These are phyloP conservation scores for Taiozyma onychis DNA, from an alignment of 1,139 yeast genomes.

Conservation along the genomic window DNA sequence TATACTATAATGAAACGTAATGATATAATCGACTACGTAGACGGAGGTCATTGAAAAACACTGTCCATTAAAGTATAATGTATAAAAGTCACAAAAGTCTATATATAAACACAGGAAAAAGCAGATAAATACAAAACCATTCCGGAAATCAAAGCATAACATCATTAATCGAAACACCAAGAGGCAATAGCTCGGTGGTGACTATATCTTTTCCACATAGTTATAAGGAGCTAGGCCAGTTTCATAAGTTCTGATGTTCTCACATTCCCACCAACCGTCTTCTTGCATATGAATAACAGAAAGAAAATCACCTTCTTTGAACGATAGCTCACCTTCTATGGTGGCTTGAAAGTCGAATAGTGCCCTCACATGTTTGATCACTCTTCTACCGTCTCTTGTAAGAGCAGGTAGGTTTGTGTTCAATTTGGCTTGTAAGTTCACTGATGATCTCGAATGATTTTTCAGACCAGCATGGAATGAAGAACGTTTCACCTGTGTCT, in stretches of 20 bases:
- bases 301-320: conserved; percentile 71
- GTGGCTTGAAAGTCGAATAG: conserved; percentile 69
- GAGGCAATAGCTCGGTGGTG: not conserved
- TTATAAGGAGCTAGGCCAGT: conserved; percentile 84
- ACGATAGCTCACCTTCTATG: conserved; percentile 72
- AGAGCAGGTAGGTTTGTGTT: conserved; percentile 29
- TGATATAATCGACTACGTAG: not conserved
- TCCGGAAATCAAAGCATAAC: not conserved
- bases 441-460: conserved; percentile 20
- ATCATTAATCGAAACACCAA: not conserved
- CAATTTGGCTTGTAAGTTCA: conserved; percentile 25
- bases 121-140: not conserved
- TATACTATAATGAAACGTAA: not conserved
- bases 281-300: conserved; percentile 70
- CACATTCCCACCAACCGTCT: conserved; percentile 90
- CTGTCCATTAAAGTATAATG: not conserved
- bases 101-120: not conserved
- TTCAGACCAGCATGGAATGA: conserved; percentile 23
- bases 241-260: conserved; percentile 51
- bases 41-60: not conserved
- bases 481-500: conserved; percentile 26
- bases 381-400: conserved; percentile 44
- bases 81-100: not conserved
- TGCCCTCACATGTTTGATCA: conserved; percentile 58
- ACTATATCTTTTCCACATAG: conserved; percentile 35